Conservation (phyloP, 805 yeast genomes). For the Wickerhamomyces xylosicus region DNA sequence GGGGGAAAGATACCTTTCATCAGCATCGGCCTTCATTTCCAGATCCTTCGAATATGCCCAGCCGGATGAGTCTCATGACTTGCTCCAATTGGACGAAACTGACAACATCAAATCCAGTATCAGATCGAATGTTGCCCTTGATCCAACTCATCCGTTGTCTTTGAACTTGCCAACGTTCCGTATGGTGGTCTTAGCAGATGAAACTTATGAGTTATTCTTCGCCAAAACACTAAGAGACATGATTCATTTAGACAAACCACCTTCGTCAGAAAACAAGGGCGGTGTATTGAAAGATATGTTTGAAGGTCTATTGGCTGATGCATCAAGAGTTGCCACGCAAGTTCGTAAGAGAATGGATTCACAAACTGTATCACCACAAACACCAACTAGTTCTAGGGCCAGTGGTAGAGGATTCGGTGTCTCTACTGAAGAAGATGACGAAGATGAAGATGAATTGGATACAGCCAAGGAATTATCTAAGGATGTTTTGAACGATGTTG, state of each 20-base stretch:
- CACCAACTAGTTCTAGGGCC: constrained; percentile 6
- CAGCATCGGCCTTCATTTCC: constrained; percentile 80
- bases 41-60: constrained; percentile 86
- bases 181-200: constrained; percentile 92
- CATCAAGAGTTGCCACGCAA: constrained; percentile 81
- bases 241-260: constrained; percentile 51
- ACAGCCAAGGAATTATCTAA: constrained; percentile 28
- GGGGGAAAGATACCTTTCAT: constrained; percentile 71
- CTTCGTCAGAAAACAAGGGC: constrained; percentile 31
- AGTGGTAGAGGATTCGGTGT: constrained; percentile 3
- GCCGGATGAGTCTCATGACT: constrained; percentile 41
- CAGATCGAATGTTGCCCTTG: constrained; percentile 69
- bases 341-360: constrained; percentile 84
- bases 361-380: constrained; percentile 31
- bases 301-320: constrained; percentile 86
- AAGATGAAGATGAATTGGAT: constrained; percentile 43
- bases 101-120: constrained; percentile 10
- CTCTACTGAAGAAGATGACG: constrained; percentile 11
- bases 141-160: constrained; percentile 67
- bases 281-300: constrained; percentile 76
- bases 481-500: constrained; percentile 40
- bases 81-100: constrained; percentile 32
- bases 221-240: constrained; percentile 56
- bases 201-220: constrained; percentile 81
- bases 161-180: constrained; percentile 82